Evolutionary conservation across 148 eudicot species (phyloP).

Genomic region (Rhododendron ferrugineum): DNA sequence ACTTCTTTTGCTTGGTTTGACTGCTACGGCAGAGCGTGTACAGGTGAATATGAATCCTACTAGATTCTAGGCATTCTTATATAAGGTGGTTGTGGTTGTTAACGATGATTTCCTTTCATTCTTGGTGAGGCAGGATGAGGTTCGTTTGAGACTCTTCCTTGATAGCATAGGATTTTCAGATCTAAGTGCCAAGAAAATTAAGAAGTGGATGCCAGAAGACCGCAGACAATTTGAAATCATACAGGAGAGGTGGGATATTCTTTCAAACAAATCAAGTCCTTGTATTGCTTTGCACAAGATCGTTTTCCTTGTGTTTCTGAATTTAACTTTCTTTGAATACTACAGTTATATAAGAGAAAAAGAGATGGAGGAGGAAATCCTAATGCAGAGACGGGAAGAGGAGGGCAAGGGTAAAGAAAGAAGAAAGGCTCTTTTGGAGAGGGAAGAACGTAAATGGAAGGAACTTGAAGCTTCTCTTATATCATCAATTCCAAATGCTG

Average conservation of each 20-base stretch:
- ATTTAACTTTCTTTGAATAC: conserved; percentile 5
- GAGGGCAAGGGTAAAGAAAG: conserved; percentile 99
- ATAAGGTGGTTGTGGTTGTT: neutral
- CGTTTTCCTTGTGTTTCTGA: conserved; percentile 11
- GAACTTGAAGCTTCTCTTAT: conserved; percentile 95
- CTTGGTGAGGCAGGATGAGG: conserved; percentile 74
- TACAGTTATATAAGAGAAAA: conserved; percentile 91
- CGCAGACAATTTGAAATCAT: conserved; percentile 93
- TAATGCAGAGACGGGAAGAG: conserved; percentile 98
- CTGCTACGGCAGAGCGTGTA: conserved; percentile 96
- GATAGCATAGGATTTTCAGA: conserved; percentile 97
- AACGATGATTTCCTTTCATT: conserved; percentile 11
- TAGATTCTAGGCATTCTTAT: neutral
- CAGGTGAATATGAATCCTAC: conserved; percentile 47
- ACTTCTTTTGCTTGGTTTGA: conserved; percentile 92
- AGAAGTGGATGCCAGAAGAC: conserved; percentile 99
- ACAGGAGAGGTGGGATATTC: conserved; percentile 78
- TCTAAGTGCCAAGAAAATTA: conserved; percentile 94
- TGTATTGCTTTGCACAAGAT: neutral
- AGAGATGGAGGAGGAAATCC: conserved; percentile 98
- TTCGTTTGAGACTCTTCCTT: conserved; percentile 91
- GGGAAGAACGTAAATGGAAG: conserved; percentile 99
- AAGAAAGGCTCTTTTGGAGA: conserved; percentile 94
- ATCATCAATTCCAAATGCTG: conserved; percentile 98
- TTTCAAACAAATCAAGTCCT: neutral